These are phyloP conservation scores for Fragilaria radians DNA, from an alignment of 108 stramenopile genomes.

Conservation along the genomic window DNA sequence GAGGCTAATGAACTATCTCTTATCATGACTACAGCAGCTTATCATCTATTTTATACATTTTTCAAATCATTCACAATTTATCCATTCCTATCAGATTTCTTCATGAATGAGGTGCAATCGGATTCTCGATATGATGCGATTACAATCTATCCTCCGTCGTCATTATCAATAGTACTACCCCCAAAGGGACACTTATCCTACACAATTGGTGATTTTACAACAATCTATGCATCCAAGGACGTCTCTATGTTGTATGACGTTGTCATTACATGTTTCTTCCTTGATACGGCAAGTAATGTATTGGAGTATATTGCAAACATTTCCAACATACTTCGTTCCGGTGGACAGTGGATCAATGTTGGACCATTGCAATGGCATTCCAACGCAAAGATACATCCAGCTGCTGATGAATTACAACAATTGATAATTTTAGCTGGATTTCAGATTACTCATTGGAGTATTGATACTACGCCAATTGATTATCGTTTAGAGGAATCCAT, in stretches of 20 bases:
- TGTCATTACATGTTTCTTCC: slow-evolving; percentile 73
- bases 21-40: slow-evolving; percentile 65
- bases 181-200: slow-evolving; percentile 45
- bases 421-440: slow-evolving; percentile 54
- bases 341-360: slow-evolving; percentile 75
- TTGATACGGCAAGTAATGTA: slow-evolving; percentile 81
- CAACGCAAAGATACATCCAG: slow-evolving; percentile 54
- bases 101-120: slow-evolving; percentile 72
- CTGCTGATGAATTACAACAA: slow-evolving; percentile 56
- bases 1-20: slow-evolving; percentile 76
- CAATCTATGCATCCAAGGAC: slow-evolving; percentile 24
- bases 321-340: slow-evolving; percentile 18
- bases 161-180: background rate
- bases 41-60: slow-evolving; percentile 31
- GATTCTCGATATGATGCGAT: slow-evolving; percentile 45
- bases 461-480: slow-evolving; percentile 42
- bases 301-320: slow-evolving; percentile 63
- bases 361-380: slow-evolving; percentile 85
- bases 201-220: slow-evolving; percentile 68
- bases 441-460: slow-evolving; percentile 45
- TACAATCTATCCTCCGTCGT: slow-evolving; percentile 4
- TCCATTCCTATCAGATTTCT: slow-evolving; percentile 57
- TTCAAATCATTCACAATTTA: slow-evolving; percentile 13
- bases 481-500: slow-evolving; percentile 55
- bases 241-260: slow-evolving; percentile 30